A percentile compares a stretch with the other conserved stretches of the same genome.
phyloP scores from a whole-genome alignment of 208 protist species.

The Acanthamoeba royreba region DNA sequence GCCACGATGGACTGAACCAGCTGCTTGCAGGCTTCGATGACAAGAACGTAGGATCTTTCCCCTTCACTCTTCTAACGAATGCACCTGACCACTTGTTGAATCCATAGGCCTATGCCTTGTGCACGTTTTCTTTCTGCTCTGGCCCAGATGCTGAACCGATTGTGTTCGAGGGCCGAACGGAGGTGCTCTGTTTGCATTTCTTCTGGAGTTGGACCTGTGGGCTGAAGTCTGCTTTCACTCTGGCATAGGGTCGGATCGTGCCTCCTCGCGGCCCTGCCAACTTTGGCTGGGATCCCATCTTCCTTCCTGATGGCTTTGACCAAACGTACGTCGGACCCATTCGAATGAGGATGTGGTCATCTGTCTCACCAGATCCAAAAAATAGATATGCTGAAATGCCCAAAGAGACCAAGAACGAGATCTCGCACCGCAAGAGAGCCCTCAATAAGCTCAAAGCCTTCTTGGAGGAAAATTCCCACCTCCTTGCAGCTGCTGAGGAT shows the following conservation, averaged over 20 bases:
- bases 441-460: slow-evolving; percentile 64
- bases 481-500: not conserved
- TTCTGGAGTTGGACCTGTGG: too few species aligned
- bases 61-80: not conserved
- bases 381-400: slow-evolving; percentile 83
- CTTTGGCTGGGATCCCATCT: slow-evolving; percentile 94
- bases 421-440: slow-evolving; percentile 91
- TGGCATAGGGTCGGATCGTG: slow-evolving; percentile 84
- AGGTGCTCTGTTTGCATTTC: not conserved
- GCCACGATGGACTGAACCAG: slow-evolving; percentile 88
- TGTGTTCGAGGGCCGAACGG: slow-evolving; percentile 72
- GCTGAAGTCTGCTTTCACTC: too few species aligned
- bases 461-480: not conserved
- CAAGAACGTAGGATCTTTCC: slow-evolving; percentile 73
- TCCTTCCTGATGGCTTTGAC: slow-evolving; percentile 86
- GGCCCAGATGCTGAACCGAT: slow-evolving; percentile 69
- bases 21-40: slow-evolving; percentile 89
- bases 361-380: not conserved
- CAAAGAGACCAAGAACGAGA: slow-evolving; percentile 89
- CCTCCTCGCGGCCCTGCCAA: slow-evolving; percentile 71
- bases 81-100: not conserved
- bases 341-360: not conserved
- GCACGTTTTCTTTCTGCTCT: slow-evolving; percentile 79
- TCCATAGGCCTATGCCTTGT: slow-evolving; percentile 79
- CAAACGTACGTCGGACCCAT: slow-evolving; percentile 81